Conservation (phyloP, 129 eudicot species). For the Centella asiatica region DNA sequence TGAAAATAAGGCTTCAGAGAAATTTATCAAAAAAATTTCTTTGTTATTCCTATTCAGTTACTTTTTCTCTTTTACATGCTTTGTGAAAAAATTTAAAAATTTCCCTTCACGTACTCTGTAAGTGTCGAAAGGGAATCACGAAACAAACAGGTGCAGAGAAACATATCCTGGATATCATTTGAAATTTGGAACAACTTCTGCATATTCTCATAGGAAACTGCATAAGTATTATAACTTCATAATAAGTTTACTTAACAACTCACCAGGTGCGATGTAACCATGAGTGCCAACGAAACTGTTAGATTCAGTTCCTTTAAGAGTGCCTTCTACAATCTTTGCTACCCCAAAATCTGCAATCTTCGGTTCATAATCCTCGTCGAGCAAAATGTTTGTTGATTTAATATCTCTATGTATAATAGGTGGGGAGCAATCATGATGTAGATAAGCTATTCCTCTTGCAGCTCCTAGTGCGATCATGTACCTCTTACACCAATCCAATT, state of each 20-base stretch:
- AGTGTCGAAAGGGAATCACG: too few relatives aligned
- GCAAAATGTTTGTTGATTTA: conserved; percentile 81
- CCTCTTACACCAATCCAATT: conserved; percentile 68
- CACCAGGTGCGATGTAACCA: conserved; percentile 97
- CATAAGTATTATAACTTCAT: not conserved
- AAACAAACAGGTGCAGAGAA: too few relatives aligned
- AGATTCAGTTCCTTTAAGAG: conserved; percentile 39
- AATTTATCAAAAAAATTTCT: too few relatives aligned
- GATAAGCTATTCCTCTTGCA: conserved; percentile 83
- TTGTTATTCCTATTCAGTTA: too few relatives aligned
- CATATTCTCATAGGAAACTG: not conserved
- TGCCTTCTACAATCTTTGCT: conserved; percentile 42
- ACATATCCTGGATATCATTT: too few relatives aligned
- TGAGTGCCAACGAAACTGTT: conserved; percentile 83
- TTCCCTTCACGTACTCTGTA: too few relatives aligned
- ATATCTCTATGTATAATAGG: conserved; percentile 75
- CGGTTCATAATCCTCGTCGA: conserved; percentile 76
- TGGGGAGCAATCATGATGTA: conserved; percentile 89
- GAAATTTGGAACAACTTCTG: too few relatives aligned
- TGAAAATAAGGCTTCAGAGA: too few relatives aligned
- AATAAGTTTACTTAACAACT: conserved; percentile 8
- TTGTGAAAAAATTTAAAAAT: too few relatives aligned
- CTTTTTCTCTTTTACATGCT: too few relatives aligned
- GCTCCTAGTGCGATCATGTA: conserved; percentile 76
- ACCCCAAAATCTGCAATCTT: conserved; percentile 92